phyloP scores from a whole-genome alignment of 164 flowering plant genomes.

The Protea cynaroides region DNA sequence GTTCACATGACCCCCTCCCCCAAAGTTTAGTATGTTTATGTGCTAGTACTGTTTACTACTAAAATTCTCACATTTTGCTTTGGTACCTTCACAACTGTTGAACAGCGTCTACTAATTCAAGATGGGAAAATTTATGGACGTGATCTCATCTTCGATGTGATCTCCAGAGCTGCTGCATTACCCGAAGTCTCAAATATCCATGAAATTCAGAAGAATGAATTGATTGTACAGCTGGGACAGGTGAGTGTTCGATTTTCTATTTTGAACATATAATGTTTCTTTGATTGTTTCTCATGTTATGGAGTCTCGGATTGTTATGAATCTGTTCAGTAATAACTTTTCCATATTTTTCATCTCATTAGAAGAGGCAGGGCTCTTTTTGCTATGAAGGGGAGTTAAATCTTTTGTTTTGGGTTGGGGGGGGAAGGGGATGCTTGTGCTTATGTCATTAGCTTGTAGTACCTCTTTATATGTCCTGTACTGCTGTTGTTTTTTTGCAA shows the following conservation, averaged over 20 bases:
- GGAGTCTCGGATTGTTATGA: not conserved
- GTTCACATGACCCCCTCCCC: not conserved
- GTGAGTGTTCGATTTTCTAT: conserved; percentile 23
- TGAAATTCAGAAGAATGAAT: conserved; percentile 60
- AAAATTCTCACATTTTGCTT: conserved; percentile 9
- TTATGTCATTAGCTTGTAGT: not conserved
- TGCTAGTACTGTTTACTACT: not conserved
- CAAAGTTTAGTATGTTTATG: not conserved
- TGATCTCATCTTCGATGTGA: conserved; percentile 61
- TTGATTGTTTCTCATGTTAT: conserved; percentile 6
- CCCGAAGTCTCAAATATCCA: conserved; percentile 53
- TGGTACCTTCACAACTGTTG: conserved; percentile 14
- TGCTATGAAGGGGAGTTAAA: too few relatives aligned
- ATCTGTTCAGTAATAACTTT: not conserved
- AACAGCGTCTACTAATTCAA: conserved; percentile 80
- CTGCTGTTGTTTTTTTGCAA: not conserved
- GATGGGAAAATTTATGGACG: conserved; percentile 95
- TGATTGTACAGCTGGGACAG: conserved; percentile 72
- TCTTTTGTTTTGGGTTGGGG: too few relatives aligned
- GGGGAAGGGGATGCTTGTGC: too few relatives aligned
- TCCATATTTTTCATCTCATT: too few relatives aligned
- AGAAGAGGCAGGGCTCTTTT: too few relatives aligned
- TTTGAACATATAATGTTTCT: not conserved
- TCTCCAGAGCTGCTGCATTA: conserved; percentile 64
- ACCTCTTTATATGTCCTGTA: not conserved